Base-by-base conservation (phyloP, 2,329 filamentous ascomycete species). In the Zopfia rhizophila region DNA sequence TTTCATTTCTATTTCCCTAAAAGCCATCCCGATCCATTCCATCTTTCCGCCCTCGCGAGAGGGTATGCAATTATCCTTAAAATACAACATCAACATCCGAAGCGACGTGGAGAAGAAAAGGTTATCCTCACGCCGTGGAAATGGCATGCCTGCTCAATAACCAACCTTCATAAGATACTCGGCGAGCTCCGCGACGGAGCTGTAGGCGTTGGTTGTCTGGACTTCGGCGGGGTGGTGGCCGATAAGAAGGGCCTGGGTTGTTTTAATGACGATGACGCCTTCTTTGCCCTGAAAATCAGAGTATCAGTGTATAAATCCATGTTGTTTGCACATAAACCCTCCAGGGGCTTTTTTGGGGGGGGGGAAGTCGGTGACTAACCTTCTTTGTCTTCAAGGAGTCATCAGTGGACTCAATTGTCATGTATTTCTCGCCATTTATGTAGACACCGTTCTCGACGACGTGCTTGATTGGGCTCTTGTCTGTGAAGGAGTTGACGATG, bases 211-310 rank as follows among this genome's bases (percentile, higher is more conserved):
- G 69, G 90, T 86, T 39, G 89, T 89, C 72, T 89, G 81, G 60
- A 86, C 78, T 53, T 73, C 72, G 72, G 96, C 90, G 59, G 80
- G 81, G 81, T 97, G 91, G 80, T 96, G 91, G 61, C 85, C 89
- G 71, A 99, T 77, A 70, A 99, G 84, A 72, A 97, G 86, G 61
- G 91, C 90, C 77, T 95, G 88, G 67, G 82, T 87, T 65, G 93
- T 95, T 82, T 95, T 96, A 75, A 87, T 86, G 63, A 94, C 84
- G 69, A 88, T 81, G 65, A 96, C 76, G 58, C 94, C 94, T 70
- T 87, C 84, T 71, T 87, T 90, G 63, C 89, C 91, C 87, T 90
- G 53, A 43, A 35, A 10, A n/a, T n/a, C n/a, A n/a, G n/a, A n/a
- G n/a, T n/a, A n/a, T n/a, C n/a, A n/a, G n/a, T 19, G 19, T 11